phyloP scores from a whole-genome alignment of 2,329 filamentous ascomycete species.

The Alternaria panax region DNA sequence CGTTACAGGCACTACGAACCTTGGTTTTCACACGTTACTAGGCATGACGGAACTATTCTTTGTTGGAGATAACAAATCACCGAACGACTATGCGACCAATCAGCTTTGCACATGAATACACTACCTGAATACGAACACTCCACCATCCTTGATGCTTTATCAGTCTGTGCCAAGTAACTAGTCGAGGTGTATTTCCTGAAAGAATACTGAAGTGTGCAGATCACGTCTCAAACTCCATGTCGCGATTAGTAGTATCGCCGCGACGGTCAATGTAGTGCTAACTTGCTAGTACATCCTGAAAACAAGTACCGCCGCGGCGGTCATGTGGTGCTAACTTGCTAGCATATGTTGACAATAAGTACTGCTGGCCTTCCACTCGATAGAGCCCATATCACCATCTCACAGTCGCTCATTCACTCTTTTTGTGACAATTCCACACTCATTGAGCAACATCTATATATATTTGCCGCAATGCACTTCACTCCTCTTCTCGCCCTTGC shows the following conservation, averaged over 20 bases:
- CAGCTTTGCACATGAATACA: not conserved
- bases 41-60: not conserved
- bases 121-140: not conserved
- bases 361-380: not conserved
- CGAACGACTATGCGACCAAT: not conserved
- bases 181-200: not conserved
- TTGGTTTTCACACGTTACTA: not conserved
- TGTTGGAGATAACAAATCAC: slow-evolving; percentile 7
- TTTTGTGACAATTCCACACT: not conserved
- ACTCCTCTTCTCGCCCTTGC: slow-evolving; percentile 22
- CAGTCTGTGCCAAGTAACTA: not conserved
- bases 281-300: not conserved
- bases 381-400: not conserved
- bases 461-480: slow-evolving; percentile 26
- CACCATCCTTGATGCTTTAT: slow-evolving; percentile 1
- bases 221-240: not conserved
- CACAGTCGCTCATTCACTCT: slow-evolving; percentile 4
- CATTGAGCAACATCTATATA: slow-evolving; percentile 5
- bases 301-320: not conserved
- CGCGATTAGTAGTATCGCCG: not conserved
- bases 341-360: not conserved
- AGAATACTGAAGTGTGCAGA: not conserved
- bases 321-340: not conserved
- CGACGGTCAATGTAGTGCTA: not conserved
- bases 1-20: not conserved